Evolutionary conservation across 2,329 filamentous ascomycete species (phyloP).

Genomic region (Epichloe typhina): DNA sequence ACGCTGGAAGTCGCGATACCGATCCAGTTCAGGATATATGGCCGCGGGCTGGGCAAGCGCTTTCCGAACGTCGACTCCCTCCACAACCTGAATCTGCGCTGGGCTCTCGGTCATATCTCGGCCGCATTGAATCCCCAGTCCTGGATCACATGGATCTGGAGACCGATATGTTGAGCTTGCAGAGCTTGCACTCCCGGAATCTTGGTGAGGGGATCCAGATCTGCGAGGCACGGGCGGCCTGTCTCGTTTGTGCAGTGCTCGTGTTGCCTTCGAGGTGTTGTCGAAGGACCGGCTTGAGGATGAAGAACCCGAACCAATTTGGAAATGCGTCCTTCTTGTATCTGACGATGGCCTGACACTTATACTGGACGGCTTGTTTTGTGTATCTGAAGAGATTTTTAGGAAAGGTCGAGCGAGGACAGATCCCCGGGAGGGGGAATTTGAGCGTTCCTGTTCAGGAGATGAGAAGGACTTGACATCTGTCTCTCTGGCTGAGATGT

Average conservation of each 20-base stretch:
- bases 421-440: constrained; percentile 11
- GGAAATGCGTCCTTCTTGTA: constrained; percentile 17
- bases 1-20: constrained; percentile 38
- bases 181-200: constrained; percentile 26
- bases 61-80: constrained; percentile 27
- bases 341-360: constrained; percentile 20
- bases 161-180: constrained; percentile 23
- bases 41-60: constrained; percentile 27
- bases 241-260: background rate
- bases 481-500: constrained; percentile 9
- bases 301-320: constrained; percentile 20
- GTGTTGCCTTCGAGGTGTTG: constrained; percentile 20
- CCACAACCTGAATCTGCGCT: constrained; percentile 27
- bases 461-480: constrained; percentile 8
- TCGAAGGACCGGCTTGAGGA: constrained; percentile 22
- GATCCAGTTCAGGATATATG: constrained; percentile 48
- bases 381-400: constrained; percentile 21
- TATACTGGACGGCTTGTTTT: constrained; percentile 27
- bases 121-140: constrained; percentile 24
- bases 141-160: constrained; percentile 22
- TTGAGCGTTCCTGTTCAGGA: constrained; percentile 12
- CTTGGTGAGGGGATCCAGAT: constrained; percentile 26
- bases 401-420: constrained; percentile 13
- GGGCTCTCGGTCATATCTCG: constrained; percentile 30
- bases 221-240: constrained; percentile 12